Evolutionary conservation across 495 filamentous ascomycete species (phyloP).

Genomic region (Aspergillus biplanus): DNA sequence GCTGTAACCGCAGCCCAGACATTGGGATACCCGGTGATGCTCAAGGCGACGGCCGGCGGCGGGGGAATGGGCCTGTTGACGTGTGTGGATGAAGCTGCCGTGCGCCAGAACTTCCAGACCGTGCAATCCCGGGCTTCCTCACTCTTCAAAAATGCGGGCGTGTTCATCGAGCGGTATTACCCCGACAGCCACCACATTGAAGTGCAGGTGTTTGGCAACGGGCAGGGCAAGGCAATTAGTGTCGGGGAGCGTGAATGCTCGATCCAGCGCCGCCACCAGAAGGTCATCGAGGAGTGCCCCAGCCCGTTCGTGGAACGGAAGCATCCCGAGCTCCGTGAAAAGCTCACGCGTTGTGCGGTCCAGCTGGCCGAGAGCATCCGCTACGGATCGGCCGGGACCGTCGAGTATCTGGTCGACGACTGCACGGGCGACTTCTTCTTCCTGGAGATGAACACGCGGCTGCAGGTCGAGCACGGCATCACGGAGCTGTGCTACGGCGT

Average conservation of each 20-base stretch:
- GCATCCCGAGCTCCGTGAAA: slow-evolving; percentile 42
- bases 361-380: slow-evolving; percentile 50
- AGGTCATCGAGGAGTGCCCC: slow-evolving; percentile 57
- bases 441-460: slow-evolving; percentile 67
- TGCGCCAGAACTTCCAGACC: slow-evolving; percentile 33
- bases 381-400: slow-evolving; percentile 62
- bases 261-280: slow-evolving; percentile 53
- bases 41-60: slow-evolving; percentile 60
- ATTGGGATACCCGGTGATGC: slow-evolving; percentile 58
- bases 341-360: slow-evolving; percentile 50
- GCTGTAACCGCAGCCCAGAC: slow-evolving; percentile 42
- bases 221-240: slow-evolving; percentile 35
- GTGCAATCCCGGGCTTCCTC: slow-evolving; percentile 38
- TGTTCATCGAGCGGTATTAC: slow-evolving; percentile 48
- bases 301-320: slow-evolving; percentile 49
- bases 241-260: slow-evolving; percentile 50
- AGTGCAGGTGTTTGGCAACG: slow-evolving; percentile 49
- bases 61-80: slow-evolving; percentile 57
- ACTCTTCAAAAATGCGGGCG: slow-evolving; percentile 45
- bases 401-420: slow-evolving; percentile 67
- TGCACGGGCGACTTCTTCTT: slow-evolving; percentile 61
- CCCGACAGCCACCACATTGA: slow-evolving; percentile 45
- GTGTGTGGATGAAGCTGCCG: slow-evolving; percentile 33
- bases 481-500: slow-evolving; percentile 61
- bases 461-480: slow-evolving; percentile 70